Conservation (phyloP, 2,329 filamentous ascomycete species). For the Colletotrichum incanum region DNA sequence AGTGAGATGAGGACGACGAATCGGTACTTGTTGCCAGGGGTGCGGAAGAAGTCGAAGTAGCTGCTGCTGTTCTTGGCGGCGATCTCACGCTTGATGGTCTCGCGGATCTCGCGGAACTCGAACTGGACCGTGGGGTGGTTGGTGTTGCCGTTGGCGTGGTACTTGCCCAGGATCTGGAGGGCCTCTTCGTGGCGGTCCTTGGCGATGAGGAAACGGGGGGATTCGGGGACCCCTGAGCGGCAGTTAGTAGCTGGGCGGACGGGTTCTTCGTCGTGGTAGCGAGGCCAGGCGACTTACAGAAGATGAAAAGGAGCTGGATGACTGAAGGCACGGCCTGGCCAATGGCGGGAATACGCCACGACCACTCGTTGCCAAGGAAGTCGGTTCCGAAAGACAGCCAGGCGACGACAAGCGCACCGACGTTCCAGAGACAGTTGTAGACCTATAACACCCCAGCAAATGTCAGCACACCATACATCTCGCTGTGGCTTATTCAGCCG, state of each 20-base stretch:
- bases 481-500: neutral
- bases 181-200: slow-evolving; percentile 56
- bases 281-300: slow-evolving; percentile 46
- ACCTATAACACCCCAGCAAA: neutral
- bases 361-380: slow-evolving; percentile 63
- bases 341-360: slow-evolving; percentile 66
- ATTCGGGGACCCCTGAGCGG: slow-evolving; percentile 56
- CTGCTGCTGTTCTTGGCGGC: slow-evolving; percentile 62
- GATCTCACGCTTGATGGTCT: slow-evolving; percentile 69
- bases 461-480: neutral
- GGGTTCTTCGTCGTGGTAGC: neutral
- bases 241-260: neutral
- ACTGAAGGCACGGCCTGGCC: slow-evolving; percentile 65
- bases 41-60: slow-evolving; percentile 69
- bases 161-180: slow-evolving; percentile 53
- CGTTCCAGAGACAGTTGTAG: slow-evolving; percentile 68
- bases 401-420: slow-evolving; percentile 62
- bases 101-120: slow-evolving; percentile 73
- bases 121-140: slow-evolving; percentile 69
- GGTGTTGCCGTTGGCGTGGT: slow-evolving; percentile 52
- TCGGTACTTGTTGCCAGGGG: slow-evolving; percentile 71
- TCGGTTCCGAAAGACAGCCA: slow-evolving; percentile 67
- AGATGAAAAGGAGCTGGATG: slow-evolving; percentile 67
- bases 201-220: slow-evolving; percentile 59
- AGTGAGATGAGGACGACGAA: slow-evolving; percentile 67